These are phyloP conservation scores for Peronospora destructor DNA, from an alignment of 352 stramenopile genomes.

Conservation along the genomic window DNA sequence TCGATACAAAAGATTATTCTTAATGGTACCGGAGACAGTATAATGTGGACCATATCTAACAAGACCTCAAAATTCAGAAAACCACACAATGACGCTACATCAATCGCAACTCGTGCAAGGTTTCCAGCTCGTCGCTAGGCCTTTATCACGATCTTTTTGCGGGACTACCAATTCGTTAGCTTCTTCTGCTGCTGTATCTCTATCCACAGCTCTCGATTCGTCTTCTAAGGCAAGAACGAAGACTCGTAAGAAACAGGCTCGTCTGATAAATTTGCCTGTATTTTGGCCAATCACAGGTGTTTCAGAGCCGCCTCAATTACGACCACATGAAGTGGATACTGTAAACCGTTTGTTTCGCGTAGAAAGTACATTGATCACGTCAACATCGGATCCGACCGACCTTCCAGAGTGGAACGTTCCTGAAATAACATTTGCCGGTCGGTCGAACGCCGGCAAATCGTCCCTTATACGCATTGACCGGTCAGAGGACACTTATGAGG, in stretches of 20 bases:
- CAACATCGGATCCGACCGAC: slow-evolving; percentile 42
- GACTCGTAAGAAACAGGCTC: slow-evolving; percentile 51
- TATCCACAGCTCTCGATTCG: slow-evolving; percentile 6
- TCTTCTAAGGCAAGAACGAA: slow-evolving; percentile 11
- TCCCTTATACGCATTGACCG: slow-evolving; percentile 82
- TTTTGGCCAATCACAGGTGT: slow-evolving; percentile 59
- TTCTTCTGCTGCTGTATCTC: too few species aligned
- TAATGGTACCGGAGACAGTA: too few species aligned
- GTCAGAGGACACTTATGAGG: slow-evolving; percentile 53
- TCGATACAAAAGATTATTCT: too few species aligned
- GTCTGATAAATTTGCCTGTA: slow-evolving; percentile 36
- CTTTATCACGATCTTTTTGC: not conserved
- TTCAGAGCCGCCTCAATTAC: slow-evolving; percentile 37
- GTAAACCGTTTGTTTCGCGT: slow-evolving; percentile 56
- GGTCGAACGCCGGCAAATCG: slow-evolving; percentile 86
- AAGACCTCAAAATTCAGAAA: not conserved
- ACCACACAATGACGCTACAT: slow-evolving; percentile 6
- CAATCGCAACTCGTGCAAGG: not conserved
- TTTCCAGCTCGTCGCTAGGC: not conserved
- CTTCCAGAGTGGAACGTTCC: slow-evolving; percentile 63
- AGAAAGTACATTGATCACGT: slow-evolving; percentile 62
- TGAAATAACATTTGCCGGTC: slow-evolving; percentile 80
- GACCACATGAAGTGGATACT: slow-evolving; percentile 54
- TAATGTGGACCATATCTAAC: not conserved
- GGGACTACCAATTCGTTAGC: not conserved